Conservation (phyloP, 805 yeast species). For the Kodamaea restingae region DNA sequence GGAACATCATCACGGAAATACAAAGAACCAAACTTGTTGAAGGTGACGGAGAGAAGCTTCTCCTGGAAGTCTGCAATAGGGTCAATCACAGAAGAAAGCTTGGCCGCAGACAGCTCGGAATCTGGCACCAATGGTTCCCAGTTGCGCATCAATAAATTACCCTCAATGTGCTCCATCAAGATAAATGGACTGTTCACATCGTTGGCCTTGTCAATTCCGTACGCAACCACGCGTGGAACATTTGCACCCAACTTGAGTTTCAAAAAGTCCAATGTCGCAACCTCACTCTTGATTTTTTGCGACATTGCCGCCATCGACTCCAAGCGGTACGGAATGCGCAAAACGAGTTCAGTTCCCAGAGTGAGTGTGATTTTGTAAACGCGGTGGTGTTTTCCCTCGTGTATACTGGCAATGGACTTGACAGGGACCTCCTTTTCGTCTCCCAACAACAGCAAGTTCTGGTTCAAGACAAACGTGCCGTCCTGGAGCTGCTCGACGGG, state of each 20-base stretch:
- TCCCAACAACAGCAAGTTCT: conserved; percentile 44
- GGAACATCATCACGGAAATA: conserved; percentile 72
- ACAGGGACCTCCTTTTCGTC: conserved; percentile 36
- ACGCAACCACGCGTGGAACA: conserved; percentile 71
- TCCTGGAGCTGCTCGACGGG: conserved; percentile 33
- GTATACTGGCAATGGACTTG: conserved; percentile 75
- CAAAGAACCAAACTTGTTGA: conserved; percentile 75
- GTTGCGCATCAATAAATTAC: conserved; percentile 77
- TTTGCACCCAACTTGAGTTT: conserved; percentile 57
- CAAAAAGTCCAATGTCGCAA: conserved; percentile 87
- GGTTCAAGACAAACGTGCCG: conserved; percentile 43
- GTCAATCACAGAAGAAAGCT: conserved; percentile 57
- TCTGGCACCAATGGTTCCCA: conserved; percentile 84
- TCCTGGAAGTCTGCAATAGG: conserved; percentile 70
- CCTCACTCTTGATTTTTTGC: conserved; percentile 78
- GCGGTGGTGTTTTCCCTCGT: conserved; percentile 93
- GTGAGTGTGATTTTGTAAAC: conserved; percentile 69
- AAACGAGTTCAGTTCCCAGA: conserved; percentile 56
- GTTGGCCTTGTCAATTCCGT: conserved; percentile 60
- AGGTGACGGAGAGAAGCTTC: conserved; percentile 50
- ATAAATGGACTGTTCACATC: conserved; percentile 70
- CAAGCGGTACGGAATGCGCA: conserved; percentile 82
- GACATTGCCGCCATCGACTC: conserved; percentile 63
- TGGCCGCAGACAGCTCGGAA: conserved; percentile 45
- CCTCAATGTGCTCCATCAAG: conserved; percentile 74